These are phyloP conservation scores for Tritrichomonas foetus DNA, from an alignment of 208 protist genomes.

Conservation along the genomic window DNA sequence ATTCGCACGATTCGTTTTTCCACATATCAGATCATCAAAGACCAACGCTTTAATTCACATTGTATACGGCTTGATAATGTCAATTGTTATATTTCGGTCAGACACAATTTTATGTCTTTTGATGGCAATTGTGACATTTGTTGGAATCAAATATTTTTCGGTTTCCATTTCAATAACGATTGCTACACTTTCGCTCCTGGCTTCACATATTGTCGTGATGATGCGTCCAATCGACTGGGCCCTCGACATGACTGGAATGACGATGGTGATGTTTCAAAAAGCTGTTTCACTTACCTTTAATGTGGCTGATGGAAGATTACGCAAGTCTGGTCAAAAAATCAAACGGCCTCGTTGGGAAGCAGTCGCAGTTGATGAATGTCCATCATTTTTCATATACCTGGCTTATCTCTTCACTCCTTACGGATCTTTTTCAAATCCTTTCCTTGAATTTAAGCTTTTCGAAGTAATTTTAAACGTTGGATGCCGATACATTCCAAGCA, in stretches of 20 bases:
- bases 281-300: not conserved
- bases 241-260: not conserved
- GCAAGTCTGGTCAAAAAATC: not conserved
- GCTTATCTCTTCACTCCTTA: not conserved
- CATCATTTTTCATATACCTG: not conserved
- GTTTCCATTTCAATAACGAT: not conserved
- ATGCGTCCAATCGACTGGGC: not conserved
- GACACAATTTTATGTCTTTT: no score
- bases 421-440: not conserved
- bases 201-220: not conserved
- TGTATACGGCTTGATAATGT: not conserved
- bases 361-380: not conserved
- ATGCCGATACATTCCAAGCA: no score
- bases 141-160: not conserved
- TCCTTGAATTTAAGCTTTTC: not conserved
- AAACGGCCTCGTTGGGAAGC: not conserved
- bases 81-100: not conserved
- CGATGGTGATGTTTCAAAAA: not conserved
- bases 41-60: not conserved
- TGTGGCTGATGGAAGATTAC: not conserved
- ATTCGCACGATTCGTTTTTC: not conserved
- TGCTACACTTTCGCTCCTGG: not conserved
- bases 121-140: not conserved
- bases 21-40: not conserved
- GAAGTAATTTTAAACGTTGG: not conserved